Evolutionary conservation across 345 rosid genomes (phyloP), one percentile per base, ranked within the genome.

Genomic region (Lagerstroemia speciosa): DNA sequence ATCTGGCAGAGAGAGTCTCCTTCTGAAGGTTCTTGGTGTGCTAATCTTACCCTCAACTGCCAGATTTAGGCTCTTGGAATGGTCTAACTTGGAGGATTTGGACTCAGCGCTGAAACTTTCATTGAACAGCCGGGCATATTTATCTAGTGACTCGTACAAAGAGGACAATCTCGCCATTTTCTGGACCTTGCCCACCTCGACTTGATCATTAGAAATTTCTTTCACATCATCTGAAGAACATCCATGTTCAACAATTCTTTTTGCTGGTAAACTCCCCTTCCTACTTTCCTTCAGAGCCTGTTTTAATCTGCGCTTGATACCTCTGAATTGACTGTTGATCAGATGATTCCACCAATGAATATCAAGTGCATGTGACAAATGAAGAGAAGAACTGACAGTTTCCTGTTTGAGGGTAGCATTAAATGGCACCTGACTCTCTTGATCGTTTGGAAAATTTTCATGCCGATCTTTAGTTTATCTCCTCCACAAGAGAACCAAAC

Each of bases 1-100:
- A 66, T 89, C 92, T 24, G 97, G 84, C 71, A 94, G 71, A 55
- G 99, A 91, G 34, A 89, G 91, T 73, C 89, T 76, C 75, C 99
- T 80, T 68, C 84, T 77, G 76, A 83, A 85, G 77, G 88, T 81
- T 52, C 73, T 77, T 31, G 84, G 77, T 62, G 67, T 65, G 38
- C 74, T 67, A 37, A 41, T 67, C 55, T 72, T 84, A 37, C 79
- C 87, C 69, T 88, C 93, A 31, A 61, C 69, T 33, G 78, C 75
- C 81, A 87, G 71, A 66, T 72, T 94, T 66, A 89, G 80, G 79
- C 95, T 91, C 81, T 57, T 80, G 1, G 96, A 85, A 57, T 85
- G 76, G 62, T 71, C 76, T 76, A 84, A 70, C 63, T 58, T 58
- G 63, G 63, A n/a, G 32, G 67, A 7, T 36, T 67, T 74, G 40